Conservation (phyloP, 2,329 filamentous ascomycete species). For the Arthrocladium fulminans region DNA sequence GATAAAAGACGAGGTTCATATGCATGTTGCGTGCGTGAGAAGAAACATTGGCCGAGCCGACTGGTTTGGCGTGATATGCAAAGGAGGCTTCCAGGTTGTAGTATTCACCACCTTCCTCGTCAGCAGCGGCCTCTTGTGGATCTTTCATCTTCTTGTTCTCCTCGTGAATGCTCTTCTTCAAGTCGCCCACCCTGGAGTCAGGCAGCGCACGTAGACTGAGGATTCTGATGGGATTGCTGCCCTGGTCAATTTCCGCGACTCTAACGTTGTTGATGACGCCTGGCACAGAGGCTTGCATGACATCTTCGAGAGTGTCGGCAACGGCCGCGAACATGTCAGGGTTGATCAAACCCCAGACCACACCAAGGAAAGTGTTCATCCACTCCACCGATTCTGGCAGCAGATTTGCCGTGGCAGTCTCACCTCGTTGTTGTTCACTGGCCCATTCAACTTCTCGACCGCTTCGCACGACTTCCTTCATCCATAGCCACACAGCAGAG, state of each 20-base stretch:
- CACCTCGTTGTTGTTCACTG: slow-evolving; percentile 73
- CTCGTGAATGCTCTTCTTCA: slow-evolving; percentile 72
- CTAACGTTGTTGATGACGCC: slow-evolving; percentile 88
- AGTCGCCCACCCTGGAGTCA: slow-evolving; percentile 67
- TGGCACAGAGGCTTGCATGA: slow-evolving; percentile 93
- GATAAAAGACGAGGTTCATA: slow-evolving; percentile 90
- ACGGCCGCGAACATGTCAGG: slow-evolving; percentile 89
- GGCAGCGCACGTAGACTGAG: slow-evolving; percentile 79
- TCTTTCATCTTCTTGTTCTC: slow-evolving; percentile 75
- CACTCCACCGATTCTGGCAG: slow-evolving; percentile 91
- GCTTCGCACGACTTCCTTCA: slow-evolving; percentile 74
- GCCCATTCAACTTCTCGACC: slow-evolving; percentile 81
- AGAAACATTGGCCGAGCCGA: slow-evolving; percentile 49
- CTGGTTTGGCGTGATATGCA: slow-evolving; percentile 81
- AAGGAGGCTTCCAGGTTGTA: slow-evolving; percentile 89
- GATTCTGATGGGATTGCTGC: slow-evolving; percentile 79
- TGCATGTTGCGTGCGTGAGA: slow-evolving; percentile 92
- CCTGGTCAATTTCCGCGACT: slow-evolving; percentile 90
- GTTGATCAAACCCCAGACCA: slow-evolving; percentile 86
- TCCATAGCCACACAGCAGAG: slow-evolving; percentile 79
- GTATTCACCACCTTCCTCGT: slow-evolving; percentile 82
- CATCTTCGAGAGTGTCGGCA: slow-evolving; percentile 87
- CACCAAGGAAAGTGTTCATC: slow-evolving; percentile 81
- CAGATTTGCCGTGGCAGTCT: slow-evolving; percentile 77
- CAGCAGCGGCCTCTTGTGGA: slow-evolving; percentile 74